Conservation (phyloP, 257 asterid genomes). For the Fraxinus pennsylvanica region DNA sequence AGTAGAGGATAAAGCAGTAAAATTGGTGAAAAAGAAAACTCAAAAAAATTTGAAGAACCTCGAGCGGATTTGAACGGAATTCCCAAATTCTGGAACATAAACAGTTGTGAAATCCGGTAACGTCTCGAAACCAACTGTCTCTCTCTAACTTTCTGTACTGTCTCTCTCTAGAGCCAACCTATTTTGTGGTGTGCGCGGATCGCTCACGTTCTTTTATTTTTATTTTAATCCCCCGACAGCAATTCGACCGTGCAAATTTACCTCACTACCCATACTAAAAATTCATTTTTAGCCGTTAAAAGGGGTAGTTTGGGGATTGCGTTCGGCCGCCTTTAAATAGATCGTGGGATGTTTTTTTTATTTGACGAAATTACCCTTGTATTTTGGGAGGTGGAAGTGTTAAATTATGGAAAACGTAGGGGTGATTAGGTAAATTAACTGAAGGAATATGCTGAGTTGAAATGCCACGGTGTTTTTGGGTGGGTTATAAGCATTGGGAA, state of each 20-base stretch:
- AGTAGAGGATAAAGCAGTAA: conserved; percentile 25
- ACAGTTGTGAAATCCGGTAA: conserved; percentile 66
- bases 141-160: conserved; percentile 38
- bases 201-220: conserved; percentile 43
- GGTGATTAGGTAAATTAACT: conserved; percentile 19
- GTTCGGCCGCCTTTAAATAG: conserved; percentile 54
- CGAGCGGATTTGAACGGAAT: conserved; percentile 71
- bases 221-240: conserved; percentile 36
- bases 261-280: conserved; percentile 30
- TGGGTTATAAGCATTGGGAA: conserved; percentile 43
- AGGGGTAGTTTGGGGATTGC: conserved; percentile 44
- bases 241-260: not conserved
- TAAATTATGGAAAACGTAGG: conserved; percentile 11
- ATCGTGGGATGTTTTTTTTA: conserved; percentile 44
- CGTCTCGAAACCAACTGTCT: conserved; percentile 54
- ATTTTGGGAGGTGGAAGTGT: not conserved
- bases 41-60: conserved; percentile 42
- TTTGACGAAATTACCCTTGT: conserved; percentile 50
- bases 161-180: conserved; percentile 36
- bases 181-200: conserved; percentile 67
- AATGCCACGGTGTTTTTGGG: conserved; percentile 65
- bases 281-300: conserved; percentile 30
- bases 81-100: conserved; percentile 67
- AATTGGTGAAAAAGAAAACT: conserved; percentile 25
- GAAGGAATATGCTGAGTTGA: conserved; percentile 31